Evolutionary conservation across 75 land plant species (phyloP).

Genomic region (Isoetes taiwanensis): DNA sequence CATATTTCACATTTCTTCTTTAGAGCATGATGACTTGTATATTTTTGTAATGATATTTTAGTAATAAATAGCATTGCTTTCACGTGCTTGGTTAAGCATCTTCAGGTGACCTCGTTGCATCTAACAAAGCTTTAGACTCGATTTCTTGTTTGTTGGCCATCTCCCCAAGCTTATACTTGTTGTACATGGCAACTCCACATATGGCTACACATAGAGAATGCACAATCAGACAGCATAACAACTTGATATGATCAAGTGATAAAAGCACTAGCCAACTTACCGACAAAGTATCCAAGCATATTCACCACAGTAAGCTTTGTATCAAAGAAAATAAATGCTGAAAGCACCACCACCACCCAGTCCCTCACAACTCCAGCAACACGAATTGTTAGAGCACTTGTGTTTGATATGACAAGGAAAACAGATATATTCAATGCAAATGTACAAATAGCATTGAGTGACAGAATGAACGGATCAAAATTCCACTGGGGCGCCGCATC

Average conservation of each 20-base stretch:
- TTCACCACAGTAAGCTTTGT: slow-evolving; percentile 72
- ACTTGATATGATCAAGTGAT: too few species aligned
- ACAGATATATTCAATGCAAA: slow-evolving; percentile 93
- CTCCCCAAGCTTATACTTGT: slow-evolving; percentile 75
- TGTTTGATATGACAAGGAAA: slow-evolving; percentile 81
- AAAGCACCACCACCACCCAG: slow-evolving; percentile 86
- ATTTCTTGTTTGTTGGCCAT: too few species aligned
- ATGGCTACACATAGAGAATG: too few species aligned
- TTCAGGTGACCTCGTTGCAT: too few species aligned
- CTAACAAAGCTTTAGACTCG: too few species aligned
- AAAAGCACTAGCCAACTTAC: slow-evolving; percentile 43
- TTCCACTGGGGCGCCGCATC: slow-evolving; percentile 49
- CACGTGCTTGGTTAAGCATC: too few species aligned
- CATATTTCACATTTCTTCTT: too few species aligned
- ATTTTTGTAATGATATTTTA: too few species aligned
- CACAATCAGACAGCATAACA: too few species aligned
- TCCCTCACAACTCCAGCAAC: slow-evolving; percentile 98
- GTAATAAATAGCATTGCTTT: too few species aligned
- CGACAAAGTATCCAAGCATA: slow-evolving; percentile 76
- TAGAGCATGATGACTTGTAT: too few species aligned
- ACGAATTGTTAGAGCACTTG: slow-evolving; percentile 94
- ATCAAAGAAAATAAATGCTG: slow-evolving; percentile 77
- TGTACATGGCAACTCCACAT: slow-evolving; percentile 80
- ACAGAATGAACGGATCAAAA: slow-evolving; percentile 53
- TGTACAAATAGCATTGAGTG: slow-evolving; percentile 80